Evolutionary conservation across 306 rosid genomes (phyloP), one percentile per base, ranked within the genome.

Genomic region (Malus asiatica): DNA sequence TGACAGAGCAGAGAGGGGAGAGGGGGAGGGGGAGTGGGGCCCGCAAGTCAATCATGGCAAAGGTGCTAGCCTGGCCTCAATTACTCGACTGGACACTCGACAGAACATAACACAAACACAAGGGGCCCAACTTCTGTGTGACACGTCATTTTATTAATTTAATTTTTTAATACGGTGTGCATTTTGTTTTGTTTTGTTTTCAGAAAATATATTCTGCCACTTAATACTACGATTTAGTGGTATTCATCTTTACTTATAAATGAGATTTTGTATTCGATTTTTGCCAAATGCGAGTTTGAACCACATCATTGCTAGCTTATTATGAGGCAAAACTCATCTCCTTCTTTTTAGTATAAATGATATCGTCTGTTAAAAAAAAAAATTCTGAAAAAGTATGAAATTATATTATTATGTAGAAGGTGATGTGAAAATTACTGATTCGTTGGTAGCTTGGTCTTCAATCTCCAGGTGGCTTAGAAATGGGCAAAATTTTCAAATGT

Each of bases 21-120:
- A 76, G 29, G 29, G 29, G 33, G 55, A 15, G 20, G 55, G 71
- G 16, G 19, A 13, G 74, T 79, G 90, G 96, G 89, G 23, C 87
- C 93, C 85, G 78, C 79, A 32, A 53, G 61, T 16, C 89, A 90
- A 92, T 83, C 84, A 93, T 89, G 25, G 45, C 44, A 14, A 38
- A 64, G 83, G 80, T 84, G 96, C 97, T 77, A 90, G 93, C 80
- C 97, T 92, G 96, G 90, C 96, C 80, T 90, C 97, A 80, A 71
- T 81, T 89, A 79, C 87, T 87, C 78, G 90, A 88, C 85, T 79
- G 72, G 78, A 45, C 90, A 79, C 87, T 87, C 78, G 90, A 88
- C 85, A 81, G 74, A 79, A 45, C 90, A 83, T 70, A 70, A 77
- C 84, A 53, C 72, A 18, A 48, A 71, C 61, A 62, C 27, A 38